Conservation (phyloP, 805 yeast species). For the Ogataea dorogensis region DNA sequence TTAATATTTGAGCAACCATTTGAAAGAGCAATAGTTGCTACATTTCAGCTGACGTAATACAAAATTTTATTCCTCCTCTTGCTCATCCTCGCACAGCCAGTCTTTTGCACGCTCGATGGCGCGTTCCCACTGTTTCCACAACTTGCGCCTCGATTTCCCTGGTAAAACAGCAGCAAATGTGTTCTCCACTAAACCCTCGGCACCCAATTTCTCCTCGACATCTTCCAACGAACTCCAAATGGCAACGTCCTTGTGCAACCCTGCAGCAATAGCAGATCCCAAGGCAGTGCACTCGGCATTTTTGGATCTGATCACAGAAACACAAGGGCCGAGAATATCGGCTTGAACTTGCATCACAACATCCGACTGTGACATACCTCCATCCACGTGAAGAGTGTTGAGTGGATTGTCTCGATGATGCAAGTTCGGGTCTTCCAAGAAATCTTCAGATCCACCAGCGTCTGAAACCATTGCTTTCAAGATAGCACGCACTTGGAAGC, state of each 20-base stretch:
- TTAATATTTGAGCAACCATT: constrained; percentile 6
- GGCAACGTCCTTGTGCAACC: constrained; percentile 59
- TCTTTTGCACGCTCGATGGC: constrained; percentile 80
- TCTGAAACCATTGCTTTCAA: constrained; percentile 87
- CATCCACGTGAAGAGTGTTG: constrained; percentile 69
- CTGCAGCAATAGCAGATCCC: constrained; percentile 97
- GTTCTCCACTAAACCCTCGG: constrained; percentile 24
- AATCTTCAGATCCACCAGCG: constrained; percentile 54
- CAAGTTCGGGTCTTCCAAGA: constrained; percentile 49
- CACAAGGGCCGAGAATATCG: constrained; percentile 85
- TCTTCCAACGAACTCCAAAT: constrained; percentile 79
- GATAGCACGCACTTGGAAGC: constrained; percentile 90
- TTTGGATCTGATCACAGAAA: constrained; percentile 74
- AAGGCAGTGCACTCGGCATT: constrained; percentile 91
- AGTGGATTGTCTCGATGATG: constrained; percentile 41
- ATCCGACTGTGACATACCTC: constrained; percentile 91
- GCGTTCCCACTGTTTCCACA: constrained; percentile 78
- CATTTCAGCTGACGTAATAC: background rate
- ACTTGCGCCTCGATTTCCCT: constrained; percentile 56
- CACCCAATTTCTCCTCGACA: constrained; percentile 44
- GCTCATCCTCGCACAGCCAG: constrained; percentile 52
- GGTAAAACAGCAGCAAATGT: constrained; percentile 38
- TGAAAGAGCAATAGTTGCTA: constrained; percentile 8
- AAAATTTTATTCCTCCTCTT: constrained; percentile 4
- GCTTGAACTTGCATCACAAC: constrained; percentile 94